These are phyloP conservation scores for Hirsutella rhossiliensis DNA, from an alignment of 2,329 filamentous ascomycete genomes.

Conservation along the genomic window DNA sequence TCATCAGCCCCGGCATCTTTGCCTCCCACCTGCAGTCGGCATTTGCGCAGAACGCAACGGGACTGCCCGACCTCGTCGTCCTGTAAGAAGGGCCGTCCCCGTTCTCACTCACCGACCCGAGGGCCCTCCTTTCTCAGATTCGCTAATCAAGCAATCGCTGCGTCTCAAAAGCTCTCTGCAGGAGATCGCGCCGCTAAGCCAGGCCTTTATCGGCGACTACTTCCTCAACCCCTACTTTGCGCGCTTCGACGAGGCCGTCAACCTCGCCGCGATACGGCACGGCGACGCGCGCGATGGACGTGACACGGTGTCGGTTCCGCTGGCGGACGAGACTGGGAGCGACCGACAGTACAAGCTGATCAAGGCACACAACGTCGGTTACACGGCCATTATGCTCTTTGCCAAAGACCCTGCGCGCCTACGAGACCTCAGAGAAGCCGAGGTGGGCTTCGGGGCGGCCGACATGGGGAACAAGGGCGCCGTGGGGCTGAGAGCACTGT, in stretches of 20 bases:
- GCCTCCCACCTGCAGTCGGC: constrained; percentile 54
- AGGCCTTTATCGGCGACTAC: constrained; percentile 76
- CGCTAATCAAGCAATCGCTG: background rate
- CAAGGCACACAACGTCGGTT: constrained; percentile 63
- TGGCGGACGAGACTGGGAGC: constrained; percentile 6
- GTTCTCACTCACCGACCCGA: background rate
- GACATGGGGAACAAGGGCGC: constrained; percentile 96
- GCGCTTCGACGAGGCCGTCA: constrained; percentile 58
- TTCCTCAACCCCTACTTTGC: constrained; percentile 67
- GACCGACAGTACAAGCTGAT: constrained; percentile 54
- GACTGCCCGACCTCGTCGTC: constrained; percentile 42
- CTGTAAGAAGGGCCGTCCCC: constrained; percentile 32
- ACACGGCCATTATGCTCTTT: constrained; percentile 85
- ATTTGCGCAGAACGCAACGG: constrained; percentile 36
- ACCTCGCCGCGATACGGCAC: constrained; percentile 46
- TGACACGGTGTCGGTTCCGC: constrained; percentile 5
- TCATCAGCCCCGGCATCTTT: constrained; percentile 59
- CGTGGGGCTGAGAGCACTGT: constrained; percentile 62
- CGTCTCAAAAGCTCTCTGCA: constrained; percentile 57
- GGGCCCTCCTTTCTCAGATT: background rate
- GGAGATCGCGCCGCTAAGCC: constrained; percentile 75
- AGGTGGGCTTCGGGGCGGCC: constrained; percentile 71
- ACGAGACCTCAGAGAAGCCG: constrained; percentile 58
- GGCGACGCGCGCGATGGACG: constrained; percentile 8
- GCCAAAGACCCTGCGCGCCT: constrained; percentile 52